Base-by-base conservation (phyloP, 1,284 basidiomycete species). In the Heterobasidion occidentale region DNA sequence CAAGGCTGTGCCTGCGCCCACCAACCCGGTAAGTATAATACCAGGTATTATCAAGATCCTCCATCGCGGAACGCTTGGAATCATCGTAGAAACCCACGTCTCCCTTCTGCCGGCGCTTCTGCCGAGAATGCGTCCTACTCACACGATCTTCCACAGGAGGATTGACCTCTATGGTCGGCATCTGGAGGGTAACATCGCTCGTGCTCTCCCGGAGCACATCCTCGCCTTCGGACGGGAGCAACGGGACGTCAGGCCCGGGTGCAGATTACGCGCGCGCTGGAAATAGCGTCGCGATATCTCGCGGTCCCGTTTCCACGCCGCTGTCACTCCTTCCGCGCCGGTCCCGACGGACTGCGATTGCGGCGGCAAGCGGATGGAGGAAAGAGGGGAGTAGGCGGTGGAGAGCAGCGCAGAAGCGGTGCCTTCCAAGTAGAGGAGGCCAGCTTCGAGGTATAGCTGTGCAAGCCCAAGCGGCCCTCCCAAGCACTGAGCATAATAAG, bases 1-100 rank as follows among this genome's bases (percentile, higher is more conserved):
- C 59, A 90, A 65, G 48, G 88, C 88, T 17, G 88, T 89, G 11
- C 88, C 88, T 36, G 88, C 88, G 20, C 88, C 88, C 2, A 90
- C 80, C 59, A 90, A 68, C 20, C 85, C 81, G 88, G 88, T 46
- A 90, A 71, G 61, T 88, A 87, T 55, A 89, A 63, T 88, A 90
- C 88, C 88, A 90, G 34, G 85, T 77, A 70, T 74, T 79, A 57
- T 88, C 86, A 36, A 86, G 72, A 36, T 83, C 81, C 20, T 80
- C 79, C 53, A 65, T 66, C 36, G 53, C 54, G 27, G 58, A 56
- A 44, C 58, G 50, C 46, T 59, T 54, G 44, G 63, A 56, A 15
- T 55, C 48, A 7, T 57, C 56, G 36, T 54, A 44, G 15, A 55
- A 66, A 58, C 76, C 74, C 36, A 71, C 68, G 49, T 67, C 70